phyloP scores from a whole-genome alignment of 345 rosid genomes.

The rapeseed (Brassica napus) region Da-Ae NC_063447.1:41805001-41805500 shows the following conservation, averaged over 20 bases:
- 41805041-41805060: background rate
- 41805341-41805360: conserved; percentile 21
- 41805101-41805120: background rate
- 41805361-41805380: background rate
- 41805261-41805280: conserved; percentile 92
- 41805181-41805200: background rate
- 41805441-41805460: conserved; percentile 78
- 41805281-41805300: conserved; percentile 93
- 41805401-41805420: conserved; percentile 55
- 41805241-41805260: conserved; percentile 40
- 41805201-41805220: background rate
- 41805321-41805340: conserved; percentile 85
- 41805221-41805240: background rate
- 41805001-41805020: background rate
- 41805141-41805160: background rate
- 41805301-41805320: conserved; percentile 64
- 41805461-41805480: conserved; percentile 64
- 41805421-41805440: conserved; percentile 73
- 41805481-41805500: conserved; percentile 6
- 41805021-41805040: background rate
- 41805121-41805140: no score
- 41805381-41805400: background rate
- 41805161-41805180: background rate
- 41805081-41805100: background rate
- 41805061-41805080: background rate